phyloP scores from a whole-genome alignment of 768 basidiomycete genomes.

The Tulasnella sp. region DNA sequence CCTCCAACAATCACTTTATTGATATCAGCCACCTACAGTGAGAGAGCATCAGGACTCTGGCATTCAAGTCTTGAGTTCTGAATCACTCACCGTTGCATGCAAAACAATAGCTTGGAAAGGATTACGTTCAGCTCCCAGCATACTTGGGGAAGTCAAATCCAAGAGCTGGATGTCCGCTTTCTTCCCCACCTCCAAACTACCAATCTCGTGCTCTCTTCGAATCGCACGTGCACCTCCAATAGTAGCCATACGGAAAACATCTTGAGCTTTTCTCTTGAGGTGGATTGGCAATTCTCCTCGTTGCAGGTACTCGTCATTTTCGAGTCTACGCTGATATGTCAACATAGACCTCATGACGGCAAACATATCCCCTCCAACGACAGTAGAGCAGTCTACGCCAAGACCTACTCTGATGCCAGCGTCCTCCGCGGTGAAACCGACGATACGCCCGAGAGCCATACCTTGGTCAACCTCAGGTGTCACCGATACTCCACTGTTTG shows the following conservation, averaged over 20 bases:
- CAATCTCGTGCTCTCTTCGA: slow-evolving; percentile 12
- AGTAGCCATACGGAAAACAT: slow-evolving; percentile 14
- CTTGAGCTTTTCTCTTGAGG: slow-evolving; percentile 7
- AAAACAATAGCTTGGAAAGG: slow-evolving; percentile 12
- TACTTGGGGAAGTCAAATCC: slow-evolving; percentile 2
- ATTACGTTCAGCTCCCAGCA: slow-evolving; percentile 9
- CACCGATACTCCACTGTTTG: slow-evolving; percentile 6
- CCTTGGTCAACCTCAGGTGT: slow-evolving; percentile 9
- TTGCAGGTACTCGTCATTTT: neutral
- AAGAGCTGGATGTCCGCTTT: slow-evolving; percentile 13
- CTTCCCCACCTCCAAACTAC: slow-evolving; percentile 16
- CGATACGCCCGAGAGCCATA: slow-evolving; percentile 6
- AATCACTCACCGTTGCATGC: slow-evolving; percentile 9
- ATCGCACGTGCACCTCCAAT: slow-evolving; percentile 16
- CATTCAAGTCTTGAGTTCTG: neutral
- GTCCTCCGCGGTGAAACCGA: slow-evolving; percentile 2
- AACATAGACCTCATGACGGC: slow-evolving; percentile 10
- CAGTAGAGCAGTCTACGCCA: slow-evolving; percentile 8
- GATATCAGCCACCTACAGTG: neutral
- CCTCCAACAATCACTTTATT: slow-evolving; percentile 10
- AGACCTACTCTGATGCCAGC: slow-evolving; percentile 8
- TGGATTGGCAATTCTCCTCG: slow-evolving; percentile 4
- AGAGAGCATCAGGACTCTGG: neutral
- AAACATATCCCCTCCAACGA: slow-evolving; percentile 13
- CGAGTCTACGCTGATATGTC: slow-evolving; percentile 2